Evolutionary conservation across 139 green algal genomes (phyloP).

Genomic region (Chlorella sp.): DNA sequence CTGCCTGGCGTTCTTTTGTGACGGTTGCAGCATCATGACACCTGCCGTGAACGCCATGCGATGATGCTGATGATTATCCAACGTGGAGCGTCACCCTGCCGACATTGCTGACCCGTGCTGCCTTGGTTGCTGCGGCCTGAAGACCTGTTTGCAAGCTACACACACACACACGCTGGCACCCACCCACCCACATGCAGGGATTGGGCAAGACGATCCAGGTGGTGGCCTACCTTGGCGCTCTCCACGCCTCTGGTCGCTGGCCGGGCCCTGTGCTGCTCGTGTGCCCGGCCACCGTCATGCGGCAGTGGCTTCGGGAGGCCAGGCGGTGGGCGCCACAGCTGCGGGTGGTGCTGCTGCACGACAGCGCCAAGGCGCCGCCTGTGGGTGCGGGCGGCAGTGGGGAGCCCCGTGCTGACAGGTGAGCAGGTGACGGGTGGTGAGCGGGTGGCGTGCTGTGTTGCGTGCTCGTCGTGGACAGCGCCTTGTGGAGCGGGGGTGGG

Average conservation of each 20-base stretch:
- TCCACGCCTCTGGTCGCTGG: slow-evolving; percentile 59
- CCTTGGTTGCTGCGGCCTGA: too few relatives aligned
- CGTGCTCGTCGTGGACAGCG: too few relatives aligned
- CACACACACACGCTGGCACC: slow-evolving; percentile 7
- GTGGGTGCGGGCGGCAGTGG: slow-evolving; percentile 7
- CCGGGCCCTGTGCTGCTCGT: slow-evolving; percentile 59
- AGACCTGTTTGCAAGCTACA: too few relatives aligned
- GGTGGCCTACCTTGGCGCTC: slow-evolving; percentile 68
- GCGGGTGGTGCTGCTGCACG: slow-evolving; percentile 84
- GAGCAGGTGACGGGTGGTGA: too few relatives aligned
- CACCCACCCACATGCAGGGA: slow-evolving; percentile 24
- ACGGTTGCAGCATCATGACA: too few relatives aligned
- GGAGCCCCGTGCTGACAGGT: slow-evolving; percentile 19
- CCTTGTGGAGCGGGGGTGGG: too few relatives aligned
- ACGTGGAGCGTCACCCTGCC: too few relatives aligned
- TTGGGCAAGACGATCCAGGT: slow-evolving; percentile 88
- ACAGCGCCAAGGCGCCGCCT: slow-evolving; percentile 17
- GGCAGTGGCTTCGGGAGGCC: slow-evolving; percentile 93
- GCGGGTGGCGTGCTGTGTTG: too few relatives aligned
- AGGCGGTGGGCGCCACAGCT: slow-evolving; percentile 33
- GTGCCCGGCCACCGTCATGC: slow-evolving; percentile 89
- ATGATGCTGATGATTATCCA: too few relatives aligned
- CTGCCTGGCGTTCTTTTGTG: too few relatives aligned
- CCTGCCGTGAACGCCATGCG: too few relatives aligned
- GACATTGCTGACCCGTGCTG: too few relatives aligned